Conservation (phyloP, 768 basidiomycete species). For the Tulasnella sp. region DNA sequence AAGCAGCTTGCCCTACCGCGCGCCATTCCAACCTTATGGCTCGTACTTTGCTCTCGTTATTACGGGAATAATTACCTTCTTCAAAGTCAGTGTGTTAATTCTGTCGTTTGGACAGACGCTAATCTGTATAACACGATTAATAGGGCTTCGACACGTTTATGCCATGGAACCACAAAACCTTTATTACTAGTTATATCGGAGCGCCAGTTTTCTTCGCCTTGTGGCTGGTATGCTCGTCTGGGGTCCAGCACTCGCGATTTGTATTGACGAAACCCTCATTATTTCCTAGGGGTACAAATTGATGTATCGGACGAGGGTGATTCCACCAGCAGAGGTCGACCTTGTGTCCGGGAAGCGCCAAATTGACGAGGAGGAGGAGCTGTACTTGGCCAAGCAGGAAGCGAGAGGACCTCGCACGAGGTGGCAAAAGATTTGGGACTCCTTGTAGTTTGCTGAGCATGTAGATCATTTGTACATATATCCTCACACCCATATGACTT, state of each 20-base stretch:
- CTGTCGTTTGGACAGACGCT: background rate
- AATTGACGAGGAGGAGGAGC: constrained; percentile 67
- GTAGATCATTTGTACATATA: background rate
- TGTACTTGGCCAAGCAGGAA: constrained; percentile 52
- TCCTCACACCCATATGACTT: background rate
- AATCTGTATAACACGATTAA: background rate
- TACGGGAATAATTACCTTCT: constrained; percentile 38
- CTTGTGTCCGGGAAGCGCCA: constrained; percentile 60
- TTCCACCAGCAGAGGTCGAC: constrained; percentile 58
- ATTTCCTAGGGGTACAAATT: constrained; percentile 32
- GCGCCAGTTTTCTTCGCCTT: constrained; percentile 37
- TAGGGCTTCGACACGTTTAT: constrained; percentile 49
- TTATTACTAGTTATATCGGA: constrained; percentile 55
- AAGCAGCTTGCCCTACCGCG: constrained; percentile 51
- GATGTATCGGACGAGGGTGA: constrained; percentile 41
- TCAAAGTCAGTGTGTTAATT: background rate
- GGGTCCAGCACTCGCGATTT: background rate
- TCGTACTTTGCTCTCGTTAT: constrained; percentile 43
- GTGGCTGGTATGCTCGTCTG: constrained; percentile 29
- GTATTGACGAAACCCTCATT: background rate
- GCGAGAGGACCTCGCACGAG: constrained; percentile 36
- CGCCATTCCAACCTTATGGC: constrained; percentile 40
- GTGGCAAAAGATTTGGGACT: constrained; percentile 38
- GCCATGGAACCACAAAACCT: constrained; percentile 58
- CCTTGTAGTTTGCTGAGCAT: constrained; percentile 26